These are phyloP conservation scores for Botrytis fabae DNA, from an alignment of 2,329 filamentous ascomycete genomes.

Conservation along the genomic window DNA sequence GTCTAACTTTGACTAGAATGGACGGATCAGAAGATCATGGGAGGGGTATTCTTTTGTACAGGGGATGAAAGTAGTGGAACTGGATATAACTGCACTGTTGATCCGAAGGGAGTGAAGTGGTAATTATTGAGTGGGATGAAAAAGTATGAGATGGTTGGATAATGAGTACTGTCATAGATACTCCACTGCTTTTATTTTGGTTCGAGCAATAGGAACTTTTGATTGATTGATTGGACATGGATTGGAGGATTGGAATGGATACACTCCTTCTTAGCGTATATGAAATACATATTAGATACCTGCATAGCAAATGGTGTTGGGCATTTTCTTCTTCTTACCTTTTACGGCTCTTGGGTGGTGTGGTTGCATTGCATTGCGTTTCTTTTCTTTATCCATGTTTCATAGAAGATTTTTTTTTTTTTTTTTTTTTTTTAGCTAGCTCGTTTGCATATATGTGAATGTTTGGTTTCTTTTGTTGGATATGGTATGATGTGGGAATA, in stretches of 20 bases:
- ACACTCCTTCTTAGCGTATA: constrained; percentile 17
- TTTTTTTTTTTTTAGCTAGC: not conserved
- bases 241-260: not conserved
- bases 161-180: not conserved
- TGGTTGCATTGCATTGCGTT: not conserved
- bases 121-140: constrained; percentile 1
- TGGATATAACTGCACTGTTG: not conserved
- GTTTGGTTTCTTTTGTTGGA: not conserved
- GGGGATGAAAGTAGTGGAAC: not conserved
- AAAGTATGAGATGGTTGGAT: constrained; percentile 1
- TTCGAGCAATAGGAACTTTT: not conserved
- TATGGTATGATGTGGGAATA: not conserved
- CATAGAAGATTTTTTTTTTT: not conserved
- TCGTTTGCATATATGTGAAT: not conserved
- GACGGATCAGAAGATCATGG: not conserved
- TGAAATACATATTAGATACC: constrained; percentile 20
- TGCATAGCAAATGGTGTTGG: constrained; percentile 17
- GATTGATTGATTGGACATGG: not conserved
- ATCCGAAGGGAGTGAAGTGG: not conserved
- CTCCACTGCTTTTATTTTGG: not conserved
- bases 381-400: not conserved
- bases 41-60: constrained; percentile 1
- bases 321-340: not conserved
- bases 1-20: not conserved
- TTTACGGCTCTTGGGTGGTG: not conserved